phyloP scores from a whole-genome alignment of 2,329 filamentous ascomycete species.

The Claviceps fusiformis region DNA sequence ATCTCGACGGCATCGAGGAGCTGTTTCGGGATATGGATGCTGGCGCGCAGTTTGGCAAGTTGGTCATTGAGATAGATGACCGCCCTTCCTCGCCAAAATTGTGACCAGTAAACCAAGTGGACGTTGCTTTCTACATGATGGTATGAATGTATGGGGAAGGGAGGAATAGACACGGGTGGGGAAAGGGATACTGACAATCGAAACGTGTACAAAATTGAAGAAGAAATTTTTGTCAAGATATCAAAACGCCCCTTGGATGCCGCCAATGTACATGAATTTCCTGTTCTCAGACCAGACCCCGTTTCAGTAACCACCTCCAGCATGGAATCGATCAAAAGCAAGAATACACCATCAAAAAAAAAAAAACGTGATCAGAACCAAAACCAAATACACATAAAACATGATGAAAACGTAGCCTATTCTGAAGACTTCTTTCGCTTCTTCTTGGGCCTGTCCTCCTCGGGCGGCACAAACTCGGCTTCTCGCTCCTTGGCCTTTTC shows the following conservation, averaged over 20 bases:
- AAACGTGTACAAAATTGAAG: background rate
- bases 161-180: too few relatives aligned
- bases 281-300: background rate
- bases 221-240: background rate
- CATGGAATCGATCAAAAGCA: background rate
- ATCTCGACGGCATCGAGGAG: slow-evolving; percentile 63
- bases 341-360: background rate
- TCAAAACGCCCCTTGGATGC: slow-evolving; percentile 6
- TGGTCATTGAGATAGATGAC: slow-evolving; percentile 61
- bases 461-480: slow-evolving; percentile 75
- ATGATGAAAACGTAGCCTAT: slow-evolving; percentile 9
- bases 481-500: slow-evolving; percentile 77
- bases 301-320: background rate
- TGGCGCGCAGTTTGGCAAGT: slow-evolving; percentile 79
- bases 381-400: background rate
- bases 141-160: background rate
- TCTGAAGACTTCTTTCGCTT: slow-evolving; percentile 44
- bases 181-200: background rate
- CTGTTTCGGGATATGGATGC: slow-evolving; percentile 82
- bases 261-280: slow-evolving; percentile 1
- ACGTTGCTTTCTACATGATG: background rate
- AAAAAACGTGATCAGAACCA: background rate
- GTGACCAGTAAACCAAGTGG: slow-evolving; percentile 12
- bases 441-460: slow-evolving; percentile 55
- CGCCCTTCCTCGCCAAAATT: slow-evolving; percentile 24